Conservation (phyloP, 2,329 filamentous ascomycete genomes). For the Verticillium nonalfalfae region DNA sequence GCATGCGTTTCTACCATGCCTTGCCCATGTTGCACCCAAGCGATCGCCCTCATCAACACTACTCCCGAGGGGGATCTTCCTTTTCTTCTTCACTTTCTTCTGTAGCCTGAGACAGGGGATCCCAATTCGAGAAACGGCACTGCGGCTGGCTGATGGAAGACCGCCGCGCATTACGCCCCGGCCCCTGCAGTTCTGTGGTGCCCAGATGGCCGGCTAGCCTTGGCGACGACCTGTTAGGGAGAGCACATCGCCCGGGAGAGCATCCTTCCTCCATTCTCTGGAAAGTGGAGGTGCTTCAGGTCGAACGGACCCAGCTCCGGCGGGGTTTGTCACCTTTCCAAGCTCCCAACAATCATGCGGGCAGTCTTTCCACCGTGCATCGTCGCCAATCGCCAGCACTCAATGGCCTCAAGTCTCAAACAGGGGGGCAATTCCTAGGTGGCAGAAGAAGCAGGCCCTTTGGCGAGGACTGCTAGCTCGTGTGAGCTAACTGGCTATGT, state of each 20-base stretch:
- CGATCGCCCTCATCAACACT: not conserved
- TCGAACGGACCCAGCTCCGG: not conserved
- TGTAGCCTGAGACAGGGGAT: not conserved
- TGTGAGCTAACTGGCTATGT: not conserved
- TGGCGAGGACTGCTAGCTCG: not conserved
- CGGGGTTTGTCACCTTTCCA: not conserved
- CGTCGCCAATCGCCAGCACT: too few species aligned
- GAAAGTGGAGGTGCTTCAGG: not conserved
- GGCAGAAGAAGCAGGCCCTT: not conserved
- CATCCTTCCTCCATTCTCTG: not conserved
- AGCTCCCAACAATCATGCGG: not conserved
- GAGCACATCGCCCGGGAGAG: not conserved
- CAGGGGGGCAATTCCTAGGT: too few species aligned
- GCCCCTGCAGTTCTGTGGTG: not conserved
- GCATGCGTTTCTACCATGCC: not conserved
- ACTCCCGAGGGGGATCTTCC: not conserved
- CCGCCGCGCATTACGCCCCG: not conserved
- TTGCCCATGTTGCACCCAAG: not conserved
- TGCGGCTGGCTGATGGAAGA: not conserved
- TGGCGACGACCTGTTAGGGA: not conserved
- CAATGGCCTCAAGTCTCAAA: too few species aligned
- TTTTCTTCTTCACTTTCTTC: not conserved
- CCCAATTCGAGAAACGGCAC: not conserved
- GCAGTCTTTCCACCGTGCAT: not conserved
- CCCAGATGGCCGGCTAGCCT: not conserved